A percentile compares a stretch with the other conserved stretches of the same genome.
Evolutionary conservation across 306 rosid genomes (phyloP).

Genomic region (Abrus pulchellus): DNA sequence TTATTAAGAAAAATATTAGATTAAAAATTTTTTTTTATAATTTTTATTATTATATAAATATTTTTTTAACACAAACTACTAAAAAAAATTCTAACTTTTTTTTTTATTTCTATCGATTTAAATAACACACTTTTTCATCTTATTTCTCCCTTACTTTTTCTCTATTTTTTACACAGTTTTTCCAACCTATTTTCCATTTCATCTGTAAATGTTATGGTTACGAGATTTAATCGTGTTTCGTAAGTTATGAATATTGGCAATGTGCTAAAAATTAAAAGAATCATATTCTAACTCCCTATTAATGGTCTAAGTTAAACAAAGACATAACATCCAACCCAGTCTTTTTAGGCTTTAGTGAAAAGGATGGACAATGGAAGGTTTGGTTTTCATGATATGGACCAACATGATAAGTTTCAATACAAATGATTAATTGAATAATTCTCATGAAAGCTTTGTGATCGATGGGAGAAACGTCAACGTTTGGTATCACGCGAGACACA

Average conservation of each 20-base stretch:
- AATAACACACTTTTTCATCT: too few relatives aligned
- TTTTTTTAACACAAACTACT: too few relatives aligned
- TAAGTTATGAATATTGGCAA: neutral
- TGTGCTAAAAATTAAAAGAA: neutral
- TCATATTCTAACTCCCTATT: neutral
- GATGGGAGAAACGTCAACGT: neutral
- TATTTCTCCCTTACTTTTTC: too few relatives aligned
- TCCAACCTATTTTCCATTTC: too few relatives aligned
- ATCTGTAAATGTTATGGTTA: too few relatives aligned
- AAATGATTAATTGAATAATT: conserved; percentile 30
- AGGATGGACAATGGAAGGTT: conserved; percentile 1
- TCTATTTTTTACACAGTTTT: too few relatives aligned
- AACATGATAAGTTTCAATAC: conserved; percentile 20
- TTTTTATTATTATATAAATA: too few relatives aligned
- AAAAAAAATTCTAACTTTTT: too few relatives aligned
- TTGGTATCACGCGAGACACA: neutral
- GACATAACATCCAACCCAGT: neutral
- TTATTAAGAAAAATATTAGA: too few relatives aligned
- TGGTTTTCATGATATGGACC: conserved; percentile 13
- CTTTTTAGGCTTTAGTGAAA: neutral
- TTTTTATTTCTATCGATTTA: too few relatives aligned
- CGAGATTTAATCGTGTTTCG: too few relatives aligned
- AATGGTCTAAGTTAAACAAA: conserved; percentile 3
- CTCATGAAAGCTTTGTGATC: neutral
- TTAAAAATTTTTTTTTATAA: too few relatives aligned